Evolutionary conservation across 176 grass and related monocot species (phyloP).

Genomic region (Triticum monococcum): DNA sequence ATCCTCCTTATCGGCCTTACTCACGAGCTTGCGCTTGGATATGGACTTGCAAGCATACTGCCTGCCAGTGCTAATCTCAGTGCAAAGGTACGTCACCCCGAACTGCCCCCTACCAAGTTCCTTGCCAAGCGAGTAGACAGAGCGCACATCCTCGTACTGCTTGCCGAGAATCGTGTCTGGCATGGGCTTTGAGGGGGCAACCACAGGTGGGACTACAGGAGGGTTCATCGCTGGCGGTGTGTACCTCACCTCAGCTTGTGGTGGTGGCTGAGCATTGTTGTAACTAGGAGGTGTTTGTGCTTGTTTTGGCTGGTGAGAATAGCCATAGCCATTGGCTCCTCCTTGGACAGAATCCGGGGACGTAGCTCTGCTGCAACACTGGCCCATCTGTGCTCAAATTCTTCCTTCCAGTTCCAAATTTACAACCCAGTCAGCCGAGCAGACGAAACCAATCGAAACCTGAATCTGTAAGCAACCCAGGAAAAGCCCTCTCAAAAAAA

Average conservation of each 20-base stretch:
- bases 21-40: conserved; percentile 90
- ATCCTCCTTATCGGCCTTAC: conserved; percentile 81
- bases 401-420: conserved; percentile 20
- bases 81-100: conserved; percentile 94
- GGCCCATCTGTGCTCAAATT: conserved; percentile 61
- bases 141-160: conserved; percentile 62
- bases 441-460: conserved; percentile 24
- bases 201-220: conserved; percentile 34
- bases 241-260: conserved; percentile 31
- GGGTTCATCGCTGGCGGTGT: conserved; percentile 44
- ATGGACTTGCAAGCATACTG: conserved; percentile 97
- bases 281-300: conserved; percentile 34
- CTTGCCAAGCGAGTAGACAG: conserved; percentile 70
- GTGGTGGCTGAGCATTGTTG: conserved; percentile 40
- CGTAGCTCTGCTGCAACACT: conserved; percentile 63
- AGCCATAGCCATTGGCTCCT: conserved; percentile 58
- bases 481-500: conserved; percentile 17
- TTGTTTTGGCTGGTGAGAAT: conserved; percentile 46
- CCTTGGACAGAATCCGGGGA: conserved; percentile 40
- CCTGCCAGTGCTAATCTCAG: conserved; percentile 65
- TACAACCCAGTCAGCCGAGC: conserved; percentile 1
- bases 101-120: conserved; percentile 98
- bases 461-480: conserved; percentile 35
- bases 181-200: conserved; percentile 28
- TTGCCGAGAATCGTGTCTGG: conserved; percentile 81